Conservation (phyloP, 1,139 yeast species). For the Keqinozyma sinolaborantium region DNA sequence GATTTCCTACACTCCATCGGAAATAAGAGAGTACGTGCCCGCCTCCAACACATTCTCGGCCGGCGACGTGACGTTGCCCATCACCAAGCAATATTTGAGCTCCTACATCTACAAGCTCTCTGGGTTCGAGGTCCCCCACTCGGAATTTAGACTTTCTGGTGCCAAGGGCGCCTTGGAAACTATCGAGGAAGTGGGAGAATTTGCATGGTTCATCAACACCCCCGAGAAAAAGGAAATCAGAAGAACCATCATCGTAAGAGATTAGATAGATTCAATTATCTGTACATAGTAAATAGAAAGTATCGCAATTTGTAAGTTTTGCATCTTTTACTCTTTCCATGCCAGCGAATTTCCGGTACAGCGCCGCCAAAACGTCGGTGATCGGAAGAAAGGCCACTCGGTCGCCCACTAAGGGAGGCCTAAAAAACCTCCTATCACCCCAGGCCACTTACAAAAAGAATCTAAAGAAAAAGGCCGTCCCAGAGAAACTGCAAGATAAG, state of each 20-base stretch:
- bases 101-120: slow-evolving; percentile 22
- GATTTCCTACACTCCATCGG: slow-evolving; percentile 23
- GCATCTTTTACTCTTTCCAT: slow-evolving; percentile 7
- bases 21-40: slow-evolving; percentile 33
- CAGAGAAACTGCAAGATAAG: slow-evolving; percentile 5
- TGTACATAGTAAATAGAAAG: slow-evolving; percentile 2
- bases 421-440: slow-evolving; percentile 24
- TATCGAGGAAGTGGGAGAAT: slow-evolving; percentile 27
- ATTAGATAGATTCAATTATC: slow-evolving; percentile 1
- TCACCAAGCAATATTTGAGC: slow-evolving; percentile 23
- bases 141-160: slow-evolving; percentile 18
- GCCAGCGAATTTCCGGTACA: slow-evolving; percentile 29
- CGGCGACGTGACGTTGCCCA: slow-evolving; percentile 19
- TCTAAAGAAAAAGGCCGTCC: slow-evolving; percentile 7
- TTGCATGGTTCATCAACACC: slow-evolving; percentile 15
- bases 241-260: slow-evolving; percentile 4
- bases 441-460: slow-evolving; percentile 21
- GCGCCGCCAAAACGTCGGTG: slow-evolving; percentile 42
- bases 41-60: slow-evolving; percentile 16
- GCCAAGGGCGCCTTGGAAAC: slow-evolving; percentile 13
- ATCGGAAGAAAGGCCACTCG: slow-evolving; percentile 19
- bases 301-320: slow-evolving; percentile 4
- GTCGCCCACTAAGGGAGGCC: slow-evolving; percentile 21
- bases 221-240: slow-evolving; percentile 9
- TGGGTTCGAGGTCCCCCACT: slow-evolving; percentile 27